Evolutionary conservation across 129 eudicot genomes (phyloP).

Genomic region (Logfia minima): DNA sequence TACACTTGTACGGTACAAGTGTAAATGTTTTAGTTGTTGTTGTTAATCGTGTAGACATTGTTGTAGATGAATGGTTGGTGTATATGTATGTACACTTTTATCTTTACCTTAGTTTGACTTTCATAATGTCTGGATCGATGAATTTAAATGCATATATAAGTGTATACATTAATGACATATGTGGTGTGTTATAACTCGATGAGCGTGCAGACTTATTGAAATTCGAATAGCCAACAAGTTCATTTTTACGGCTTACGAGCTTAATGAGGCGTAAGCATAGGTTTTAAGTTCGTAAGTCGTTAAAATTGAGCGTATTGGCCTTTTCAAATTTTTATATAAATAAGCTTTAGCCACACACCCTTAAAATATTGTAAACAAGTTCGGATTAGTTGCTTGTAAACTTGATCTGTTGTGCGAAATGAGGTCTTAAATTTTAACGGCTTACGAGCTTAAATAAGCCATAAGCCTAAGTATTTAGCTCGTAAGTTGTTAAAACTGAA

Average conservation of each 20-base stretch:
- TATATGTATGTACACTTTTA: not conserved
- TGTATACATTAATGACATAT: not conserved
- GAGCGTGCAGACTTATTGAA: too few species aligned
- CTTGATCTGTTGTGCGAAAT: too few species aligned
- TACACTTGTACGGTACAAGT: slow-evolving; percentile 1
- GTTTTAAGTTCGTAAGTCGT: not conserved
- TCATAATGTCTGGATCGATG: slow-evolving; percentile 12
- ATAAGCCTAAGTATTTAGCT: not conserved
- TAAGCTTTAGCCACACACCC: not conserved
- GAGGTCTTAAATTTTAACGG: not conserved
- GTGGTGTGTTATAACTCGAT: not conserved
- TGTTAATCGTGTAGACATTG: not conserved
- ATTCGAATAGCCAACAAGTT: not conserved
- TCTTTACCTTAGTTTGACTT: slow-evolving; percentile 16
- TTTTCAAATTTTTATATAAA: too few species aligned
- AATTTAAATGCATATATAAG: slow-evolving; percentile 6
- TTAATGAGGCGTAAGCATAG: not conserved
- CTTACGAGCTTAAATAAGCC: not conserved
- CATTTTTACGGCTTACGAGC: not conserved
- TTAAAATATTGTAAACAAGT: too few species aligned
- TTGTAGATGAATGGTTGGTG: not conserved
- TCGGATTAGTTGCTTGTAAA: not conserved
- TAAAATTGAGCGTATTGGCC: not conserved
- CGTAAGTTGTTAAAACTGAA: not conserved
- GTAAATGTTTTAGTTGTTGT: not conserved